A percentile compares a stretch with the other conserved stretches of the same genome.
These are phyloP conservation scores for Diaporthe sp. DNA, from an alignment of 2,329 filamentous ascomycete genomes.

Conservation along the genomic window DNA sequence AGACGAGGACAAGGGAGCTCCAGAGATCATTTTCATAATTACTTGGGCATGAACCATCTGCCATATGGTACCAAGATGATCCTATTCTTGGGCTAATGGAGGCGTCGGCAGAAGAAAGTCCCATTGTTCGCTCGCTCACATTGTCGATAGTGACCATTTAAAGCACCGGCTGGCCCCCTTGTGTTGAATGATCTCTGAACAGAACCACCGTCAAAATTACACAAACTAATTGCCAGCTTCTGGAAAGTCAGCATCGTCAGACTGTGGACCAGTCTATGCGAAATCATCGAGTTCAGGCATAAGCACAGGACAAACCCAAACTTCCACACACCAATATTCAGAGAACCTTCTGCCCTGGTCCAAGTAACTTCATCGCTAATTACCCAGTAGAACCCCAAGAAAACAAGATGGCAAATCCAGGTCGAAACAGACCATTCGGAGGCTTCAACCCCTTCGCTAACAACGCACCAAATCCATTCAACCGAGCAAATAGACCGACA, in stretches of 20 bases:
- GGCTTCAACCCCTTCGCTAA: too few species aligned
- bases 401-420: background rate
- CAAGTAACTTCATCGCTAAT: background rate
- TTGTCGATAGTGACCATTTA: background rate
- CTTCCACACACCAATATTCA: too few species aligned
- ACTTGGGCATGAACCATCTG: background rate
- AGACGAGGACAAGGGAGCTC: background rate
- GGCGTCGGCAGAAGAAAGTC: background rate
- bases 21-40: background rate
- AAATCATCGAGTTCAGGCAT: background rate
- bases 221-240: background rate
- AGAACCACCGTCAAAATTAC: background rate
- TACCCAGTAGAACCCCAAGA: background rate
- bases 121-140: background rate
- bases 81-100: background rate
- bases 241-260: constrained; percentile 2
- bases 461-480: constrained; percentile 17
- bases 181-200: background rate
- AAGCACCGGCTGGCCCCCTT: background rate
- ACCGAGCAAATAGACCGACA: background rate
- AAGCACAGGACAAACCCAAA: background rate
- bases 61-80: background rate
- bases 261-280: constrained; percentile 2
- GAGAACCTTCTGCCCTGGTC: background rate
- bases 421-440: background rate